Evolutionary conservation across 2,329 filamentous ascomycete genomes (phyloP), one percentile per base, ranked within the genome.

Genomic region (Neospermospora avenae): DNA sequence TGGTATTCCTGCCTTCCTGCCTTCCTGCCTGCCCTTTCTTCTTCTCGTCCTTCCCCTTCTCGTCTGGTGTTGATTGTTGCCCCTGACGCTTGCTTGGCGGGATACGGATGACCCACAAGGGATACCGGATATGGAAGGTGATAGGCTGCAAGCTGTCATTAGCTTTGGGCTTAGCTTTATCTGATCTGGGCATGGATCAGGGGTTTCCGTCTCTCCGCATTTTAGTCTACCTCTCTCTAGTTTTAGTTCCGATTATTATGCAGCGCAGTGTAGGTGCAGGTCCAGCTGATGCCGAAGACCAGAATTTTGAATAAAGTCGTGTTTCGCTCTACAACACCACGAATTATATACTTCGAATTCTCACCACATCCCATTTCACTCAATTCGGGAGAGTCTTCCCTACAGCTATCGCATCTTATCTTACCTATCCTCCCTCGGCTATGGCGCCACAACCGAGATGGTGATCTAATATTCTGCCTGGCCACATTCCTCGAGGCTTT

Each of bases 61-160:
- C 41, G 62, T 63, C 57, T 61, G 59, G 53, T 57, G 59, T 61
- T 64, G 59, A 61, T 64, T 58, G 52, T 25, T 55, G 51, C 37
- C 41, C 60, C 57, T 59, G 54, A 57, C 22, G 31, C 52, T 45
- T 44, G 7, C 46, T 42, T 44, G 46, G 37, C 37, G 48, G 28
- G 48, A 10, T 4, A 8, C 31, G 8, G 28, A 51, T 25, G n/a
- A 31, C 22, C 35, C n/a, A 8, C 11, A 31, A 31, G 11, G 28
- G 22, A 13, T n/a, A 18, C 28, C 37, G 20, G 13, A 46, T 45
- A 16, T n/a, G 41, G 57, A 25, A 45, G 52, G 35, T 61, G 60
- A 65, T 65, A 59, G 63, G 63, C 63, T 51, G 58, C 35, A 16
- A n/a, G n/a, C n/a, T n/a, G n/a, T n/a, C n/a, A n/a, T n/a, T n/a